Base-by-base conservation (phyloP, 352 stramenopile genomes). In the Albugo laibachii region DNA sequence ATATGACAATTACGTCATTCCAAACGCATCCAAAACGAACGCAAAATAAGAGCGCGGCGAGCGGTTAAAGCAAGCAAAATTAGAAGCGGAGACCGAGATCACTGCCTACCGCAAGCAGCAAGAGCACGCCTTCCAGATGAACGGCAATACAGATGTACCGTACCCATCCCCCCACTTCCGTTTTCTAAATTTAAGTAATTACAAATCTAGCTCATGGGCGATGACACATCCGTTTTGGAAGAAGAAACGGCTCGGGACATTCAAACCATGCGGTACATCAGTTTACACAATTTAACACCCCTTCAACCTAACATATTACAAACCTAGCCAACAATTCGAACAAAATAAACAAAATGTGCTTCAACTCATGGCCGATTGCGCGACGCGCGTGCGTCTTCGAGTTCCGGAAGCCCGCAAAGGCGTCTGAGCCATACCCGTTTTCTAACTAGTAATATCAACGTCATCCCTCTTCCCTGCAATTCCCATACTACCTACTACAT, bases 71-170 rank as follows among this genome's bases (percentile, higher is more conserved):
- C 75, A 91, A 60, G 80, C 80, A 38, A 92, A 91, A 55, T 65
- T 85, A 45, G 80, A 92, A 52, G 77, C 80, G 2, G 77, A 92
- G 49, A 73, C 72, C 0, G 68, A 91, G 55, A 86, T 86, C 51
- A 78, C 76, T 37, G 76, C 72, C 13, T 92, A 83, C 60, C 71
- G 77, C 39, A 78, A 80, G 41, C 69, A 91, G 54, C 82, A 91
- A 60, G 75, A 92, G 57, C 75, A 76, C 48, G 63, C 65, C 6
- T 92, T 87, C 65, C 77, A 92, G 49, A 82, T 84, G 69, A 87
- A 80, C 63, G 69, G 58, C 56, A 83, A 83, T 53, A 83, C 65
- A 37, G 71, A 87, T 40, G 74, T 87, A 64, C 40, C 63, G 45
- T 16, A 15, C 52, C 1, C 19, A 1, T 13, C 11, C 34, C 40